Evolutionary conservation across 2,329 filamentous ascomycete genomes (phyloP), one percentile per base, ranked within the genome.

Genomic region (Aspergillus aculeatinus): DNA sequence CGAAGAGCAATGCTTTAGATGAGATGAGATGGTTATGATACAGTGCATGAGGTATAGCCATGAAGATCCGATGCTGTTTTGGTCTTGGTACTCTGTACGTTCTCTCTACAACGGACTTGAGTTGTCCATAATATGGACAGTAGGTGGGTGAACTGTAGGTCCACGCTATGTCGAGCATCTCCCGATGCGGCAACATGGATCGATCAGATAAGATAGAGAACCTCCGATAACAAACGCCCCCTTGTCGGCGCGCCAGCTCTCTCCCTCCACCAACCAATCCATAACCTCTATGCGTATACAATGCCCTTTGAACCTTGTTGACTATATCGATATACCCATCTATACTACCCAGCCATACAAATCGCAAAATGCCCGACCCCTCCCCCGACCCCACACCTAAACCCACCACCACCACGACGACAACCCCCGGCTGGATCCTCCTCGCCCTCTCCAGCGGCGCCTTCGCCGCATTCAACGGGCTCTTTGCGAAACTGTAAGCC

Each of bases 401-500:
- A 27, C 35, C 39, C 21, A 61, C 49, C 59, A 25, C 39, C 56
- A 49, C 51, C 65, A 49, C 49, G 63, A 23, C 60, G 63, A 48
- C 67, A 19, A 44, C 39, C 39, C 39, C 70, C 51, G 73, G 72
- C 63, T 82, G 80, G 80, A 78, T 88, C 50, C 67, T 84, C 62
- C 80, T 87, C 59, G 85, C 86, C 51, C 74, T 87, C 39, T 79
- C 83, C n/a, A 85, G 83, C 65, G 86, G 86, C 58, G 80, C 81
- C 47, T 88, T 85, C 70, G 86, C 86, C 19, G 85, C 86, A 11
- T 78, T 86, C 67, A 88, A 88, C 65, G 86, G 86, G 54, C 81
- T 87, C n/a, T 88, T 88, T 71, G 86, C 86, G 11, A 88, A 88
- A 74, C 78, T 88, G 83, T 86, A 77, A 47, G 74, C 69, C 7